Conservation (phyloP, 2,329 filamentous ascomycete genomes). For the Ophiocordyceps camponoti-leonardi region DNA sequence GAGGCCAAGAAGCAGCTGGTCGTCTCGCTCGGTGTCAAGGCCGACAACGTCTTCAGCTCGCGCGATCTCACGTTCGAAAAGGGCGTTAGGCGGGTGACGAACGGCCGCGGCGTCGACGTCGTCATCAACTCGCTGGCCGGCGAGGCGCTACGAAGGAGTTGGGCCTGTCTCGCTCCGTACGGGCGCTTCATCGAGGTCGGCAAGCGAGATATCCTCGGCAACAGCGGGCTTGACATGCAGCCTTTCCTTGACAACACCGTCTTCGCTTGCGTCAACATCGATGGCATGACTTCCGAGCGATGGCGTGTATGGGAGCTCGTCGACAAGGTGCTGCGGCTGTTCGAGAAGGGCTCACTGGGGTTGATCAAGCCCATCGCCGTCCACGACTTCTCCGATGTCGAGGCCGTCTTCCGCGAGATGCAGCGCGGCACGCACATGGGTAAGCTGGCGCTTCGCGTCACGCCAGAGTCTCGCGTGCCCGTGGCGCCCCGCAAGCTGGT, state of each 20-base stretch:
- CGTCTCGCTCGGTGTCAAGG: background rate
- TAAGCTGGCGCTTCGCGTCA: background rate
- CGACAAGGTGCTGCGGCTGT: background rate
- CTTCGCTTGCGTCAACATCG: background rate
- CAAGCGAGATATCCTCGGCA: background rate
- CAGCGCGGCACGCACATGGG: background rate
- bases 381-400: background rate
- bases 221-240: background rate
- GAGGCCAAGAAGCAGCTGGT: background rate
- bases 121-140: background rate
- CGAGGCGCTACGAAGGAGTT: background rate
- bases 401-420: background rate
- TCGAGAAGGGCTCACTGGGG: background rate
- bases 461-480: background rate
- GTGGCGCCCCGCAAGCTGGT: background rate
- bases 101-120: conserved; percentile 1
- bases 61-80: background rate
- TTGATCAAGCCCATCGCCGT: background rate
- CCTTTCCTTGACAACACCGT: background rate
- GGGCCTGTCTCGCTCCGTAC: background rate
- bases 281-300: background rate
- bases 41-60: background rate
- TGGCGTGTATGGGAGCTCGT: background rate
- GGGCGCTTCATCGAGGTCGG: conserved; percentile 1
- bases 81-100: background rate